Percentiles rank a stretch among this genome's conserved stretches.
Evolutionary conservation across 2,329 filamentous ascomycete genomes (phyloP).

Genomic region (Acephala macrosclerotiorum): DNA sequence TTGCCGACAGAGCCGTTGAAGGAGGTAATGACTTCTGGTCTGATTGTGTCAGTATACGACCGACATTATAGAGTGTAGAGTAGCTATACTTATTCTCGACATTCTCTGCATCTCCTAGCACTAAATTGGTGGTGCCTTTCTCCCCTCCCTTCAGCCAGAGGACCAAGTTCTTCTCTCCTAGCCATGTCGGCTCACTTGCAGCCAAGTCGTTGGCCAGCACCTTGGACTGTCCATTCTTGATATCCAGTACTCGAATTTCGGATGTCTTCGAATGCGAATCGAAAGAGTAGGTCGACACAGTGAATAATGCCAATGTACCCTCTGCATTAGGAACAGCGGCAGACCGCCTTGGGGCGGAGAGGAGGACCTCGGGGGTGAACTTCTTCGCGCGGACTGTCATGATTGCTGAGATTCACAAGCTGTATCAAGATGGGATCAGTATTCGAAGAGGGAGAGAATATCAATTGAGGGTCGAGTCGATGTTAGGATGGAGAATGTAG

Average conservation of each 20-base stretch:
- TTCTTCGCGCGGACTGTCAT: slow-evolving; percentile 77
- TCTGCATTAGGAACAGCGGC: slow-evolving; percentile 72
- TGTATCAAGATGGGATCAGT: neutral
- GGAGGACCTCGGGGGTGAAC: slow-evolving; percentile 79
- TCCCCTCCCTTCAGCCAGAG: slow-evolving; percentile 58
- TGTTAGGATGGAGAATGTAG: slow-evolving; percentile 13
- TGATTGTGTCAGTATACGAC: slow-evolving; percentile 34
- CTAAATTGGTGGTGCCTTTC: slow-evolving; percentile 49
- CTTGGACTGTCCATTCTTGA: slow-evolving; percentile 69
- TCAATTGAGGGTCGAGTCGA: slow-evolving; percentile 2
- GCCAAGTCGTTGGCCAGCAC: slow-evolving; percentile 69
- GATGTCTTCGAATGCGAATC: slow-evolving; percentile 71
- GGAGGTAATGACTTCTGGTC: slow-evolving; percentile 53
- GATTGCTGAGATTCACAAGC: slow-evolving; percentile 9
- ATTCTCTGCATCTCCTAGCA: slow-evolving; percentile 39
- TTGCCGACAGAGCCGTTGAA: slow-evolving; percentile 64
- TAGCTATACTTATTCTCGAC: slow-evolving; percentile 33
- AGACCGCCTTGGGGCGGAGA: slow-evolving; percentile 78
- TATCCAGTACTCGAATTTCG: slow-evolving; percentile 76
- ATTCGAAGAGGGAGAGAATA: neutral
- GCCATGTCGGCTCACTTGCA: slow-evolving; percentile 78
- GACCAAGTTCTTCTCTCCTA: slow-evolving; percentile 49
- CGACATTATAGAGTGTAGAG: slow-evolving; percentile 6
- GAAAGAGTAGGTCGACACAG: slow-evolving; percentile 82
- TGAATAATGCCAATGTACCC: slow-evolving; percentile 71